phyloP scores from a whole-genome alignment of 805 yeast genomes.

The Hanseniaspora lindneri region DNA sequence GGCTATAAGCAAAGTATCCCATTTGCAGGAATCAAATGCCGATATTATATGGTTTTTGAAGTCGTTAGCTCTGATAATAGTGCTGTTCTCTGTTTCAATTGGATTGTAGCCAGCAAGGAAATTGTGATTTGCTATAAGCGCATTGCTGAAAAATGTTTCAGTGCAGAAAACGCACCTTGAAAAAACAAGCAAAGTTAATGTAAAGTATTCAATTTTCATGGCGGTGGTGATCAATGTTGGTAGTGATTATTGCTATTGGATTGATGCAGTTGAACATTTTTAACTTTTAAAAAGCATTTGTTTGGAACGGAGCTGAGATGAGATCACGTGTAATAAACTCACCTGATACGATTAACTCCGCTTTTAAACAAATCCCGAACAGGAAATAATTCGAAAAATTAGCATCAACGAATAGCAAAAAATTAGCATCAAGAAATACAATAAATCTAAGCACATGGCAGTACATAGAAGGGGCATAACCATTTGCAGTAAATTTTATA shows the following conservation, averaged over 20 bases:
- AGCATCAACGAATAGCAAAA: too few species aligned
- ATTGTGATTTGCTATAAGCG: conserved; percentile 1
- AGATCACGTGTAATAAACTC: too few species aligned
- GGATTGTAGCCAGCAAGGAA: neutral
- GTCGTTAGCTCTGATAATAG: neutral
- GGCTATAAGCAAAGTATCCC: conserved; percentile 11
- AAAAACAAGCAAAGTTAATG: neutral
- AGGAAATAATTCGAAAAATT: too few species aligned
- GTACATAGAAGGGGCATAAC: neutral
- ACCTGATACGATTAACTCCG: neutral
- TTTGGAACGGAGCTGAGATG: too few species aligned
- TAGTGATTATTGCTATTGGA: too few species aligned
- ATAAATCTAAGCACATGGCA: neutral
- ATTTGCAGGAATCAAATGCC: conserved; percentile 5
- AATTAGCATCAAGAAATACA: neutral
- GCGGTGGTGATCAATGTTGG: neutral
- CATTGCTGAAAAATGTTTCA: neutral
- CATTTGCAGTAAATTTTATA: too few species aligned
- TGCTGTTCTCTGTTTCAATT: neutral
- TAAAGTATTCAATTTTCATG: neutral
- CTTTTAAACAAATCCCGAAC: too few species aligned
- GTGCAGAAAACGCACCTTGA: neutral
- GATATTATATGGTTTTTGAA: conserved; percentile 8
- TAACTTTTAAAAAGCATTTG: too few species aligned
- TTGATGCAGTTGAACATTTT: too few species aligned